Base-by-base conservation (phyloP, 2,329 filamentous ascomycete species). In the Akanthomyces uredinophilus region DNA sequence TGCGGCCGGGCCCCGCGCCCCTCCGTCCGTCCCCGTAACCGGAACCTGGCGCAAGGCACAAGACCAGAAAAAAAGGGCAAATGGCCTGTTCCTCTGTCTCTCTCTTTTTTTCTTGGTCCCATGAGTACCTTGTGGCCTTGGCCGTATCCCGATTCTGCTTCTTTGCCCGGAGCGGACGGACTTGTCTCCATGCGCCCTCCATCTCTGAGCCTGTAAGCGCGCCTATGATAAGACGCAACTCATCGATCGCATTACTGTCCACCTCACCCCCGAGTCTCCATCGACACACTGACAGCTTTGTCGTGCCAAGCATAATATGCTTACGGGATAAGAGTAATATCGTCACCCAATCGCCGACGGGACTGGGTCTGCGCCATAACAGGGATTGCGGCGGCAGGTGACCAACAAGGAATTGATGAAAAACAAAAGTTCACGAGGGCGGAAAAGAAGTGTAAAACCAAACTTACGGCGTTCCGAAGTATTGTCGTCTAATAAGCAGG, bases 291-390 rank as follows among this genome's bases (percentile, higher is more conserved):
- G 32, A 58, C 43, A 55, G 39, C 39, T 55, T 49, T 49, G 46
- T 49, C 57, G 37, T 43, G 49, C 49, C 47, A 53, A 60, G 47
- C 58, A 60, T 60, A 60, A 60, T 60, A 60, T 54, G 58, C 58
- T 60, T 52, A 60, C 58, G 49, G 58, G 29, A 51, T 2, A 46
- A 60, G 58, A 53, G 58, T 60, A 60, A 60, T 60, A 60, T 37
- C 56, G 18, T 27, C 0, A 22, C 24, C 37, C 14, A 14, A 44
- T n/a, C 41, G 41, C 41, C 27, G 10, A 24, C 53, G 37, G 13
- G 37, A 39, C 37, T 55, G 52, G 20, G 51, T 41, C 49, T 52
- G 29, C 24, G 27, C 47, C 14, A 14, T 13, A n/a, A 13, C 27
- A 6, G 18, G 47, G 29, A 37, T 35, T 35, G 49, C 14, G 10